Percentiles rank a stretch among this genome's conserved stretches.
Evolutionary conservation across 192 early-diverging fungal genomes (phyloP).

Genomic region (Paraglomus occultum): DNA sequence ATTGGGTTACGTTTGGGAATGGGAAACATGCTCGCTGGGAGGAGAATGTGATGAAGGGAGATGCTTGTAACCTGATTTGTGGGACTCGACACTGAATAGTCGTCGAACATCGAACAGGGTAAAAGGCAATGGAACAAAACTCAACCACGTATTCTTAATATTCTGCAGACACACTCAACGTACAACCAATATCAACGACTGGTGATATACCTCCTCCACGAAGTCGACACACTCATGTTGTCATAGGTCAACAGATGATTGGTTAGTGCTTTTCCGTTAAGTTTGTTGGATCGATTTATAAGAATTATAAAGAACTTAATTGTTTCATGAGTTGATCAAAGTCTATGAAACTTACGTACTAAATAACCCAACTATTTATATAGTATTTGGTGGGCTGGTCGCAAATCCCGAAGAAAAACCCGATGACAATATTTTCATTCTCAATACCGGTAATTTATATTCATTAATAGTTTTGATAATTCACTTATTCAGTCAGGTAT

Average conservation of each 20-base stretch:
- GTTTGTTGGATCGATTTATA: neutral
- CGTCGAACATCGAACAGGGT: neutral
- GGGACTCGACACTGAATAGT: neutral
- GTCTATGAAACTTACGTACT: neutral
- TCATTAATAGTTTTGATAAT: neutral
- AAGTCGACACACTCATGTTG: conserved; percentile 43
- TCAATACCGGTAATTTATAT: conserved; percentile 38
- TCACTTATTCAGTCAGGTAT: neutral
- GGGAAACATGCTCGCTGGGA: neutral
- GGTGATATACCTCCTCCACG: conserved; percentile 43
- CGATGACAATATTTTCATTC: conserved; percentile 39
- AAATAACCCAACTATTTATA: neutral
- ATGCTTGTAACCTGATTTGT: neutral
- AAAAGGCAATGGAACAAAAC: neutral
- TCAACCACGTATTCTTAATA: neutral
- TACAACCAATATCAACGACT: conserved; percentile 34
- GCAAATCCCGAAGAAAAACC: conserved; percentile 30
- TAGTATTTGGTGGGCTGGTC: conserved; percentile 45
- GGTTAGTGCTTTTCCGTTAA: conserved; percentile 29
- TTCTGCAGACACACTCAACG: conserved; percentile 34
- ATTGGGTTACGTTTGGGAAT: neutral
- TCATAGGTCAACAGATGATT: conserved; percentile 45
- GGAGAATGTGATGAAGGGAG: no score
- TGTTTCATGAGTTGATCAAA: neutral
- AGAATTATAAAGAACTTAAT: neutral